Evolutionary conservation across 208 protist genomes (phyloP), one percentile per base, ranked within the genome.

Genomic region (Trypanosoma mega): DNA sequence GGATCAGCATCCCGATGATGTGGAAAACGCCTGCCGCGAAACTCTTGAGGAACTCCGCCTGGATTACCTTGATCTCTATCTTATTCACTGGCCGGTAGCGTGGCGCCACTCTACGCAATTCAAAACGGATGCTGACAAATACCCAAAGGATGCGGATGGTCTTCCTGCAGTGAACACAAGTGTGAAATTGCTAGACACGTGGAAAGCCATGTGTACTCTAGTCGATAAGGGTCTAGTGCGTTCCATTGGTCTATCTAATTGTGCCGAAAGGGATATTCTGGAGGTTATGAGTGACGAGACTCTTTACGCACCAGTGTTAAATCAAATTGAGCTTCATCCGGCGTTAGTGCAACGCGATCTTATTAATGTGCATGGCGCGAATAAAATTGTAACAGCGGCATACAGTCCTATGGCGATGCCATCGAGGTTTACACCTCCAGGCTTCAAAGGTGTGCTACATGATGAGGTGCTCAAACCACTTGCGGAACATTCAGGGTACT

Each of bases 81-180:
- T 97, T 18, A 85, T 98, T 36, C 95, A 98, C 69, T 97, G 92
- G 91, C 95, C 95, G 0, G 72, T 97, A 31, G 82, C 78, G 58
- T 87, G 86, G 83, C 70, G 75, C 18, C 75, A 87, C 60, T 81
- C 81, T 9, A 18, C 51, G 1, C 46, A 55, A 16, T 87, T 80
- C 39, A 54, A 33, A 12, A 85, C 68, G 1, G 76, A 80, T 9
- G 81, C 81, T 5, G 83, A 90, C 62, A 85, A 80, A 57, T 85
- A 85, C 51, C 80, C 80, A 1, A 80, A 84, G 58, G 66, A 89
- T 56, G 26, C 51, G 8, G 46, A 68, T 45, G 81, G 81, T 1
- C 33, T 54, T 48, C 72, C 80, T 14, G 72, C 69, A 8, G 69
- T 92, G 26, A 81, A 92, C 48, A 67, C 50, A n/a, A 55, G 16